These are phyloP conservation scores for Triangularia verruculosa DNA, from an alignment of 2,329 filamentous ascomycete species.

Conservation along the genomic window DNA sequence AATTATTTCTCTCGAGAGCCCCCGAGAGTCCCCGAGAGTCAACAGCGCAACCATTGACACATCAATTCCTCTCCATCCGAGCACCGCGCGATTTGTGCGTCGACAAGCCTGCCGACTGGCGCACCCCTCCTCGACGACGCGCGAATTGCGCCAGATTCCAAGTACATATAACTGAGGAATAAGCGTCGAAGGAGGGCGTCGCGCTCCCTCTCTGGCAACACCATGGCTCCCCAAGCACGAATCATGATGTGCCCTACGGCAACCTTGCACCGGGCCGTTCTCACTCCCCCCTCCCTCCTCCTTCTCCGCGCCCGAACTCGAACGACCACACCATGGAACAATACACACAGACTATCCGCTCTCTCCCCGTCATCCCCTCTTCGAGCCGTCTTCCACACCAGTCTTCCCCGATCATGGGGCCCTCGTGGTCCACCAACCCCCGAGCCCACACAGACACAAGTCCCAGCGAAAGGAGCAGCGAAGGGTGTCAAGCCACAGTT, in stretches of 20 bases:
- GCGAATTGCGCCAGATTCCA: background rate
- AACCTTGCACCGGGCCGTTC: slow-evolving; percentile 17
- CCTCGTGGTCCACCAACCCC: slow-evolving; percentile 9
- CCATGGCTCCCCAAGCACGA: slow-evolving; percentile 25
- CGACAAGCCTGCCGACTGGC: background rate
- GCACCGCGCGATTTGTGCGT: slow-evolving; percentile 13
- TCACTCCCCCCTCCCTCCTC: slow-evolving; percentile 10
- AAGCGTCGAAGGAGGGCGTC: background rate
- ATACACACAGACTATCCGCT: background rate
- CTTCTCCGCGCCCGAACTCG: slow-evolving; percentile 11
- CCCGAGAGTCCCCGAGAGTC: background rate
- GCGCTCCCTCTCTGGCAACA: background rate
- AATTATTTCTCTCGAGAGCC: background rate
- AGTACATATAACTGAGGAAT: background rate
- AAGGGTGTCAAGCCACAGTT: slow-evolving; percentile 9
- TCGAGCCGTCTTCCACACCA: slow-evolving; percentile 24
- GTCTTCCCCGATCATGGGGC: background rate
- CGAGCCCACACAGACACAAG: slow-evolving; percentile 8
- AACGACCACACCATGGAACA: slow-evolving; percentile 8
- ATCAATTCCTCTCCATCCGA: background rate
- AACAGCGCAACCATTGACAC: background rate
- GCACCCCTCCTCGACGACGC: background rate
- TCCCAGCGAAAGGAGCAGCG: slow-evolving; percentile 8
- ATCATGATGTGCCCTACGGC: slow-evolving; percentile 25
- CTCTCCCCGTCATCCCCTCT: slow-evolving; percentile 3